Conservation (phyloP, 345 rosid genomes). For the Cardiospermum halicacabum region DNA sequence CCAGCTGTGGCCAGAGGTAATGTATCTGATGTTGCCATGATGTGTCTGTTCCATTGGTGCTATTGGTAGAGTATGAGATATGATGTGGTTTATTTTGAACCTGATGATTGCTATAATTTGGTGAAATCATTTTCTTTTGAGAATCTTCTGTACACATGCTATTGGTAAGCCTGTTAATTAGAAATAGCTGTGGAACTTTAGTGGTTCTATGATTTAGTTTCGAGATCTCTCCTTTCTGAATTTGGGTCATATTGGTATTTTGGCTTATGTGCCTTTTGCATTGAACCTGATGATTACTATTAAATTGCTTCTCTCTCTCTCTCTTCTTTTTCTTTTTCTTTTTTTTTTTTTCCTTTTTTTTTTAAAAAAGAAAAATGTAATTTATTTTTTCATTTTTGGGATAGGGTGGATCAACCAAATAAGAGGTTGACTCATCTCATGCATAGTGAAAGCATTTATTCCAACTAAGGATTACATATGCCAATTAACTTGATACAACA, state of each 20-base stretch:
- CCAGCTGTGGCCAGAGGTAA: slow-evolving; percentile 45
- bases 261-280: neutral
- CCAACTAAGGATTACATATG: no score
- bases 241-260: neutral
- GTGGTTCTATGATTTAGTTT: neutral
- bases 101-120: neutral
- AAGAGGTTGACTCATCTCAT: no score
- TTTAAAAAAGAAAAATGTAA: no score
- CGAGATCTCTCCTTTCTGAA: neutral
- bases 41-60: neutral
- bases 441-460: no score
- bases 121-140: neutral
- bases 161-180: neutral
- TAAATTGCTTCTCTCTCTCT: no score
- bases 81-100: neutral
- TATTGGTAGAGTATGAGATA: neutral
- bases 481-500: no score
- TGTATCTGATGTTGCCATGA: slow-evolving; percentile 3
- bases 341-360: neutral
- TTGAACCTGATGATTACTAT: no score
- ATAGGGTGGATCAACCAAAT: no score
- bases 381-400: no score
- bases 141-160: neutral
- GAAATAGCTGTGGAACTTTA: neutral
- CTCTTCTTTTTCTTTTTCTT: no score